A percentile compares a stretch with the other conserved stretches of the same genome.
These are phyloP conservation scores for Murraya koenigii DNA, from an alignment of 345 rosid species.

Conservation along the genomic window DNA sequence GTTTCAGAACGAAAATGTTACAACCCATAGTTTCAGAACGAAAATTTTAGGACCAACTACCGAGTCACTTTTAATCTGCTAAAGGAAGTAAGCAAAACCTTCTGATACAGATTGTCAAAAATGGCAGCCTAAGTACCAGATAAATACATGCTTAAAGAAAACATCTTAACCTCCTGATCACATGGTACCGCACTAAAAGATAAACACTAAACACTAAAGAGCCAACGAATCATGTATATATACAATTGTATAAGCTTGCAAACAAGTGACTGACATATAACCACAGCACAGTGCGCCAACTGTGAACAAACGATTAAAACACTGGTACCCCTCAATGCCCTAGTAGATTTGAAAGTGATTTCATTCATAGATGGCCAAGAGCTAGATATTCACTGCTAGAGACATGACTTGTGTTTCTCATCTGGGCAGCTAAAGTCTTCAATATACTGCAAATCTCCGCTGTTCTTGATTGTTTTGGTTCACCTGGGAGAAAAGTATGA, in stretches of 20 bases:
- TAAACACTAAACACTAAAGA: background rate
- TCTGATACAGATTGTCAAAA: background rate
- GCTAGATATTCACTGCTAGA: background rate
- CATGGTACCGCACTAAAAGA: background rate
- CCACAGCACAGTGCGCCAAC: background rate
- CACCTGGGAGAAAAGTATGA: background rate
- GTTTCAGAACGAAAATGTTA: background rate
- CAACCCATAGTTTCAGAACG: too few relatives aligned
- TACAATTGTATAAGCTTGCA: background rate
- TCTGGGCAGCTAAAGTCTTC: slow-evolving; percentile 5
- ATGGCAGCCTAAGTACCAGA: background rate
- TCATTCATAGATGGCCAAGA: background rate
- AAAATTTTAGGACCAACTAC: too few relatives aligned
- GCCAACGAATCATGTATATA: background rate
- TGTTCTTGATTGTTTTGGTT: background rate
- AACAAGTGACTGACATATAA: background rate
- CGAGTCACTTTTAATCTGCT: background rate
- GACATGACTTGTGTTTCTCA: background rate
- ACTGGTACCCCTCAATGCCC: too few relatives aligned
- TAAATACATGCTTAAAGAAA: background rate
- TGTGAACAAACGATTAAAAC: background rate
- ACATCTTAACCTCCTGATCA: background rate
- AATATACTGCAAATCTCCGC: background rate
- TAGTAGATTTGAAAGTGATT: background rate
- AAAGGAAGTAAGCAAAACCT: background rate